Base-by-base conservation (phyloP, 2,329 filamentous ascomycete genomes). In the Graphium sp. region DNA sequence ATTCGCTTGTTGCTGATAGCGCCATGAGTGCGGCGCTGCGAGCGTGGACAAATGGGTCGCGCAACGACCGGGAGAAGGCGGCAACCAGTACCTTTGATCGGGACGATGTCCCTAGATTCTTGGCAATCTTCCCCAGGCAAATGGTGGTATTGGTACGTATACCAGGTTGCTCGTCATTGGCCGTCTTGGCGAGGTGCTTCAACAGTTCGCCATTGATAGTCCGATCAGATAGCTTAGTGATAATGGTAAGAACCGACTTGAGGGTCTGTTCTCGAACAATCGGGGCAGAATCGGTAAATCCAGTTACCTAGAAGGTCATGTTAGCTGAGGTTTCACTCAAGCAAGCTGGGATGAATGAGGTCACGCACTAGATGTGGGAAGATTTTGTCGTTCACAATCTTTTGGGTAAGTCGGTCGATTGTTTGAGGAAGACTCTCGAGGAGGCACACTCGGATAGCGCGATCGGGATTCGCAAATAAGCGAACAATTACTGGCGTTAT, bases 111-210 rank as follows among this genome's bases (percentile, higher is more conserved):
- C 83, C 82, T 1, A 98, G 60, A 41, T 92, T 79, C 41, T 83
- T 85, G 10, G 89, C 85, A 40, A 98, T 94, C 45, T 94, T 95
- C 14, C 89, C 89, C 1, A 98, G 56, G 46, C 87, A 95, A 32
- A 98, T 98, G 2, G 89, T 98, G 0, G 89, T 98, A 48, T 98
- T 98, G 7, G 89, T 98, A 35, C 89, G 72, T 38, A 98, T 98
- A 1, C 89, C 89, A 1, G 89, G 84, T 44, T 98, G 87, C 42
- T 95, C 89, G 37, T 98, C 89, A 41, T 95, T 98, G 25, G 89
- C 84, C 2, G 87, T 94, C 49, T 92, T 94, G 24, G 89, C 89
- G 17, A 98, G 64, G 44, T 92, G 78, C 41, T 79, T 80, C 14
- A 98, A 58, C 8, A 98, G 62, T 41, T 98, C 89, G 30, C 89